Conservation (phyloP, 805 yeast genomes). For the Candida dajiaensis region DNA sequence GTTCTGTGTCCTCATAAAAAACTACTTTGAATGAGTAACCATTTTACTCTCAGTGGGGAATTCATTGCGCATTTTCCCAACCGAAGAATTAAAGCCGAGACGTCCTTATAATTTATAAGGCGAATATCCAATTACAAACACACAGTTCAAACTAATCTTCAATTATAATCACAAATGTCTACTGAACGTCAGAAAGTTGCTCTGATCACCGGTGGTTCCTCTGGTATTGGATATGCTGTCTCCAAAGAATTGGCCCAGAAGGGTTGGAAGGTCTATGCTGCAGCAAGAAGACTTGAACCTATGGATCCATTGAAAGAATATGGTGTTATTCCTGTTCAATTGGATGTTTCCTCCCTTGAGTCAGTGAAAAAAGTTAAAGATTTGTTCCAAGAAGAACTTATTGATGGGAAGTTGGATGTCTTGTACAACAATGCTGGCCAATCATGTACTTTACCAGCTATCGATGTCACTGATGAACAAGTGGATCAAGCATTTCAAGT, state of each 20-base stretch:
- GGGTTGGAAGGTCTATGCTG: constrained; percentile 62
- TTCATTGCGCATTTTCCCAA: too few relatives aligned
- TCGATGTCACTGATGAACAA: constrained; percentile 55
- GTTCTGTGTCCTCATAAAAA: too few relatives aligned
- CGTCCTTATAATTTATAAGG: too few relatives aligned
- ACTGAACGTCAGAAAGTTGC: constrained; percentile 26
- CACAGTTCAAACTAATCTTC: too few relatives aligned
- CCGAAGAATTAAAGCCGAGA: too few relatives aligned
- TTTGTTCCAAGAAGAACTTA: constrained; percentile 32
- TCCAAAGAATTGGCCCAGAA: constrained; percentile 43
- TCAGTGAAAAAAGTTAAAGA: constrained; percentile 40
- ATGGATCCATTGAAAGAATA: constrained; percentile 44
- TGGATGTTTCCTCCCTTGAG: constrained; percentile 53
- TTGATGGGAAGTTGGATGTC: constrained; percentile 48
- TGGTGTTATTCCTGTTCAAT: constrained; percentile 37
- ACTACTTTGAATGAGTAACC: too few relatives aligned
- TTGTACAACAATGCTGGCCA: constrained; percentile 76
- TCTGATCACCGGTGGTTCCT: constrained; percentile 49
- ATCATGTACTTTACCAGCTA: constrained; percentile 65
- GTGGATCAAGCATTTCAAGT: constrained; percentile 50
- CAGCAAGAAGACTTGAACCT: constrained; percentile 61
- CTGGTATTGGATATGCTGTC: constrained; percentile 48
- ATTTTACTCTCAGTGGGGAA: too few relatives aligned
- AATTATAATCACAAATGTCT: too few relatives aligned
- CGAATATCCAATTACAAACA: too few relatives aligned